Percentiles rank a stretch among this genome's conserved stretches.
Evolutionary conservation across 441 rosid species (phyloP).

Genomic region (Populus hybrid): DNA sequence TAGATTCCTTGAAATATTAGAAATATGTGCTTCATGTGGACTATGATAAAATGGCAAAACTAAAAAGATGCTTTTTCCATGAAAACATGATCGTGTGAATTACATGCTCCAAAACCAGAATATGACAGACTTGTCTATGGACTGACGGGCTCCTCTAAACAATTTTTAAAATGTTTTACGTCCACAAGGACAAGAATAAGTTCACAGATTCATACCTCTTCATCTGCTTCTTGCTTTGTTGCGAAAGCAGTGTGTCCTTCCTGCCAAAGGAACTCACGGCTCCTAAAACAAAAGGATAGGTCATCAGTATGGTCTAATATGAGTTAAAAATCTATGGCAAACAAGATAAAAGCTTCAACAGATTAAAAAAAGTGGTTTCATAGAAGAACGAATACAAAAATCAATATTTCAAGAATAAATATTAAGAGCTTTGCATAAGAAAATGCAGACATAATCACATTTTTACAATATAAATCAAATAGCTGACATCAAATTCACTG

Average conservation of each 20-base stretch:
- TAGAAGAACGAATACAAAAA: background rate
- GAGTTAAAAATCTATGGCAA: background rate
- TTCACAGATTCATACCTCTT: slow-evolving; percentile 52
- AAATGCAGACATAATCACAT: background rate
- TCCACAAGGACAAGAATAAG: background rate
- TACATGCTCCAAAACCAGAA: background rate
- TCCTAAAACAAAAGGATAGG: slow-evolving; percentile 49
- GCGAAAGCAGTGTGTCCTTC: slow-evolving; percentile 99
- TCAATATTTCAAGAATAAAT: background rate
- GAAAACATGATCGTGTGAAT: background rate
- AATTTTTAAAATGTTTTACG: no score
- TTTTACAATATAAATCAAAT: background rate
- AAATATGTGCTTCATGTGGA: no score
- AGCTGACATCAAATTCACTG: background rate
- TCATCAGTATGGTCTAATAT: slow-evolving; percentile 5
- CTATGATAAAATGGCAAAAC: no score
- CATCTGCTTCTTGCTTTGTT: slow-evolving; percentile 86
- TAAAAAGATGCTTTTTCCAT: no score
- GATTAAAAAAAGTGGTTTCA: background rate
- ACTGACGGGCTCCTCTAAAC: background rate
- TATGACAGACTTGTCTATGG: background rate
- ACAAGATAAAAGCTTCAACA: background rate
- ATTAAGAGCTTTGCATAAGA: background rate
- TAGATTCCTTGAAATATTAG: no score
- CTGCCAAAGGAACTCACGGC: slow-evolving; percentile 99